phyloP scores from a whole-genome alignment of 768 basidiomycete species.

The Mycena pura region DNA sequence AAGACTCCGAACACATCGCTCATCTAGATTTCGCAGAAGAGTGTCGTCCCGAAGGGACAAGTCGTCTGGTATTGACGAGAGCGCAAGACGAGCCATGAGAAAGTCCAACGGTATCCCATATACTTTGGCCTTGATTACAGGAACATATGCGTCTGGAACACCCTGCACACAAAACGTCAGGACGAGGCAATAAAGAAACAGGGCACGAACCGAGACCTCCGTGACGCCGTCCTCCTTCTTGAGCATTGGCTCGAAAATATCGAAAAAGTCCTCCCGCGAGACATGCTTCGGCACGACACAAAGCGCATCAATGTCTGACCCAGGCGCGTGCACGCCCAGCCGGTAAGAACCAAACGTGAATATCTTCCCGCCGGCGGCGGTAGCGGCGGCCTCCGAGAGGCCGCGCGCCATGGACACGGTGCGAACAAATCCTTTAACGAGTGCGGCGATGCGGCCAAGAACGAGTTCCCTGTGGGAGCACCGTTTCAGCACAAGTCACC shows the following conservation, averaged over 20 bases:
- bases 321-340: constrained; percentile 95
- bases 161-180: constrained; percentile 58
- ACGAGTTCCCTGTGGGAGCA: constrained; percentile 79
- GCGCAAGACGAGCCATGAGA: constrained; percentile 86
- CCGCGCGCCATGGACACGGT: constrained; percentile 80
- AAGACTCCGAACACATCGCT: constrained; percentile 93
- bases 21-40: constrained; percentile 90
- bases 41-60: constrained; percentile 91
- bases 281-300: constrained; percentile 98
- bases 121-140: constrained; percentile 91
- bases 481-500: constrained; percentile 21
- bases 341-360: constrained; percentile 99
- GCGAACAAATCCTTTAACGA: constrained; percentile 94
- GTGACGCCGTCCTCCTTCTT: constrained; percentile 80
- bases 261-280: constrained; percentile 94
- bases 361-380: constrained; percentile 95
- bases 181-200: neutral
- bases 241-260: constrained; percentile 88
- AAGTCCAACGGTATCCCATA: constrained; percentile 94
- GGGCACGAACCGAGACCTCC: constrained; percentile 82
- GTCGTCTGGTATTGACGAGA: constrained; percentile 91
- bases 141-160: constrained; percentile 96
- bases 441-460: constrained; percentile 84
- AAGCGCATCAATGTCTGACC: constrained; percentile 97
- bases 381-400: constrained; percentile 86